Base-by-base conservation (phyloP, 106 monocot genomes). In the Phalaenopsis aphrodite region DNA sequence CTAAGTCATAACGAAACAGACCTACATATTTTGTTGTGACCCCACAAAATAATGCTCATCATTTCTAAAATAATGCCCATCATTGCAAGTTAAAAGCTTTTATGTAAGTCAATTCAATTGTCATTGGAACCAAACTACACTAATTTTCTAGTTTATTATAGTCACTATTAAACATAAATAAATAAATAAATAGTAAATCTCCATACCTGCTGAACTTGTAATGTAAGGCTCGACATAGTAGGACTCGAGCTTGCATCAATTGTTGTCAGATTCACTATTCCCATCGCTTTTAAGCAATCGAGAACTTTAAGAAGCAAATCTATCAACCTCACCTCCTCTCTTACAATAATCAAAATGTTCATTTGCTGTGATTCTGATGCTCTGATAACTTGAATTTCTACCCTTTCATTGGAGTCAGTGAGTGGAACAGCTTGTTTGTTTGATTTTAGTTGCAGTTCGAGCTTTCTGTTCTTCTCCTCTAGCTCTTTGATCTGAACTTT, bases 261-360 rank as follows among this genome's bases (percentile, higher is more conserved):
- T 8, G 95, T 85, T 21, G 78, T 52, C 77, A 96, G 47, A 55
- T 36, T 79, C 47, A 85, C 30, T 3, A 5, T 42, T 11, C 80
- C 75, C 85, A 82, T 87, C 78, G 65, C 30, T 47, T 89, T 87
- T 78, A 96, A 68, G 77, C 85, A 87, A 42, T 86, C 82, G 12
- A 94, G 90, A 30, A 94, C 77, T 73, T 55, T 75, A 15, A 94
- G 84, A 18, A 83, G 46, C 73, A 94, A 65, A 3, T 88, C 91
- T 3, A 83, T 74, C 74, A 91, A 76, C 24, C 88, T 82, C 10
- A 88, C 88, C 46, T 88, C 90, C 16, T 18, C 84, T 67, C 80
- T 82, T 12, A 87, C 85, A 12, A 46, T 88, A 8, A 97, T 74
- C 36, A 77, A 78, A 46, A 89, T 82, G 8, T 78, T 78, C 9